Conservation (phyloP, 2,329 filamentous ascomycete species). For the Pyrenochaeta sp. region DNA sequence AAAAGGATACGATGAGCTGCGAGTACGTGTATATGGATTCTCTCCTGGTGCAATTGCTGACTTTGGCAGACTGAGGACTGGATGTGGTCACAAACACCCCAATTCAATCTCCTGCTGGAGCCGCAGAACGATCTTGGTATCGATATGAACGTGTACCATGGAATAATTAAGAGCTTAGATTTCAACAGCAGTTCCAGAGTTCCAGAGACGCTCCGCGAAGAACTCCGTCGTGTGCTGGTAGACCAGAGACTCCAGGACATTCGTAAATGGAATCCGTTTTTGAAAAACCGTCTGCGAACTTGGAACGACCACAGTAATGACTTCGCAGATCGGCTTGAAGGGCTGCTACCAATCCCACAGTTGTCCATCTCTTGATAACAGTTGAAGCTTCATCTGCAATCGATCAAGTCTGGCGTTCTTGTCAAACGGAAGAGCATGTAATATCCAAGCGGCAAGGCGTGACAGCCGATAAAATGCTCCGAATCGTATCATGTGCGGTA, state of each 20-base stretch:
- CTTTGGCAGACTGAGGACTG: constrained; percentile 67
- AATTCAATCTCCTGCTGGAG: constrained; percentile 68
- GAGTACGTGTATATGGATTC: constrained; percentile 53
- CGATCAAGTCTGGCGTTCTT: no score
- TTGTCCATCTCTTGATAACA: no score
- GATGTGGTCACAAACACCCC: constrained; percentile 86
- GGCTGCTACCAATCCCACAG: no score
- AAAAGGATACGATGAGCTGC: constrained; percentile 69
- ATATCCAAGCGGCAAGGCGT: no score
- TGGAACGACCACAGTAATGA: constrained; percentile 22
- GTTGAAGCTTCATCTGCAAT: no score
- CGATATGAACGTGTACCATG: constrained; percentile 56
- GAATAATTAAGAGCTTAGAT: constrained; percentile 61
- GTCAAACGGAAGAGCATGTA: no score
- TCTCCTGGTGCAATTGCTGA: constrained; percentile 37
- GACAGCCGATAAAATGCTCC: no score
- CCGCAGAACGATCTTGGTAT: constrained; percentile 57
- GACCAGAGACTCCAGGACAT: constrained; percentile 60
- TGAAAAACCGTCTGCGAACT: constrained; percentile 20
- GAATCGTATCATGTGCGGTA: no score
- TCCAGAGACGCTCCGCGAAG: constrained; percentile 15
- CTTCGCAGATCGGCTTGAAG: no score
- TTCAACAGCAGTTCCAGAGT: constrained; percentile 26
- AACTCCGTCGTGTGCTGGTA: constrained; percentile 27
- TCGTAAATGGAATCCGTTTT: constrained; percentile 45